Evolutionary conservation across 371 early-diverging fungal genomes (phyloP).

Genomic region (Amoeboradix gromovi): DNA sequence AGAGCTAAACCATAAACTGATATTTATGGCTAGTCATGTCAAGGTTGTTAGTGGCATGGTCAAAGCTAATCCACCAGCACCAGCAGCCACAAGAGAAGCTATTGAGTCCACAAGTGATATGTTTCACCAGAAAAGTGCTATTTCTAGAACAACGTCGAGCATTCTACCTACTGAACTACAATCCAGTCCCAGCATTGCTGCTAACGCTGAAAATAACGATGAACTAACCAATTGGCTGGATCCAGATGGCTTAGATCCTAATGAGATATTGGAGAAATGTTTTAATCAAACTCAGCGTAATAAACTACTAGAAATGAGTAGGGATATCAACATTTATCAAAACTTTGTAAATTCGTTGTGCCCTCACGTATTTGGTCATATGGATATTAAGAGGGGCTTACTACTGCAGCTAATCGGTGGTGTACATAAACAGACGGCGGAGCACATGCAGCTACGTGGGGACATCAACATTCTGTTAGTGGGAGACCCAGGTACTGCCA

Average conservation of each 20-base stretch:
- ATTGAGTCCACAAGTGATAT: neutral
- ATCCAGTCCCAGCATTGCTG: neutral
- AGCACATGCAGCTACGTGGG: slow-evolving; percentile 51
- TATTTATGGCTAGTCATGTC: slow-evolving; percentile 61
- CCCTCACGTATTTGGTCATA: slow-evolving; percentile 83
- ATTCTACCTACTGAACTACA: neutral
- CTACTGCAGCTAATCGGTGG: slow-evolving; percentile 86
- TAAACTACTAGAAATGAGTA: slow-evolving; percentile 39
- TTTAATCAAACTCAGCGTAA: slow-evolving; percentile 39
- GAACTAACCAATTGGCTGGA: slow-evolving; percentile 5
- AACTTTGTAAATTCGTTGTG: slow-evolving; percentile 59
- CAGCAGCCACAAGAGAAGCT: neutral
- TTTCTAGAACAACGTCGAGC: neutral
- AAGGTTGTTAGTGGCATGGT: slow-evolving; percentile 11
- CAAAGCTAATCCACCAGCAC: neutral
- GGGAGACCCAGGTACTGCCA: slow-evolving; percentile 41
- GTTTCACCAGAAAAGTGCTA: too few relatives aligned
- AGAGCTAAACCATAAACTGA: slow-evolving; percentile 64
- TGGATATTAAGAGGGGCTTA: slow-evolving; percentile 88
- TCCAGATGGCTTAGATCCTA: slow-evolving; percentile 5
- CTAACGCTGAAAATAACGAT: neutral
- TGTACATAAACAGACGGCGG: slow-evolving; percentile 70
- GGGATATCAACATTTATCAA: slow-evolving; percentile 21
- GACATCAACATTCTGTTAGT: slow-evolving; percentile 44
- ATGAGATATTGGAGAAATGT: slow-evolving; percentile 10